These are phyloP conservation scores for Takashimella koratensis DNA, from an alignment of 1,284 basidiomycete species.

Conservation along the genomic window DNA sequence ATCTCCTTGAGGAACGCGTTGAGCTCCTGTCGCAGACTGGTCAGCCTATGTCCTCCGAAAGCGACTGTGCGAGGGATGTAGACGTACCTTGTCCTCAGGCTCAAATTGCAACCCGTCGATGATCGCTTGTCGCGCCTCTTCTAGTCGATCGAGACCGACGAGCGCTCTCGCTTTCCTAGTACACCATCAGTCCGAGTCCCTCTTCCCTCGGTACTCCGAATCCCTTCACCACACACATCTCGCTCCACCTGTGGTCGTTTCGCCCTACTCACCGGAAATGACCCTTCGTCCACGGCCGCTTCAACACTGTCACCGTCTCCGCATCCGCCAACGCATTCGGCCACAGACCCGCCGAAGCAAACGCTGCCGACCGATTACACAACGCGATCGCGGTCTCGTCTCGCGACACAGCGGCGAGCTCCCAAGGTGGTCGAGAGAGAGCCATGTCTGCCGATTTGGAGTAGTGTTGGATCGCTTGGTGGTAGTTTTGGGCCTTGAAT, in stretches of 20 bases:
- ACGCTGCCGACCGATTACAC: conserved; percentile 87
- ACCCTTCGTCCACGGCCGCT: conserved; percentile 88
- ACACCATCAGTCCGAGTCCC: background rate
- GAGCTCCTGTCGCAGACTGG: conserved; percentile 27
- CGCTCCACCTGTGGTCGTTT: no score
- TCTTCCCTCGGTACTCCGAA: no score
- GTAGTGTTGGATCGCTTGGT: conserved; percentile 77
- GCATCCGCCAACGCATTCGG: conserved; percentile 84
- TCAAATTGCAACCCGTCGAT: conserved; percentile 84
- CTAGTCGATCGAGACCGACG: conserved; percentile 63
- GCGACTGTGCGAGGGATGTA: background rate
- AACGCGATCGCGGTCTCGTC: conserved; percentile 86
- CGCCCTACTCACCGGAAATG: conserved; percentile 90
- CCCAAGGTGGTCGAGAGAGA: conserved; percentile 83
- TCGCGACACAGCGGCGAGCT: conserved; percentile 70
- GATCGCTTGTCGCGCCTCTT: conserved; percentile 79
- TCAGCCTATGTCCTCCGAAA: conserved; percentile 2
- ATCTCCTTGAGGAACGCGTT: conserved; percentile 41
- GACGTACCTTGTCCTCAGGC: conserved; percentile 68
- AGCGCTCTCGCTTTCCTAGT: conserved; percentile 57
- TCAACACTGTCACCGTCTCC: conserved; percentile 79
- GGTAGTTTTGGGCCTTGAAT: conserved; percentile 71
- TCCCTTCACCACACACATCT: no score
- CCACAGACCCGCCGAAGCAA: conserved; percentile 66
- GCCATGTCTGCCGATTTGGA: conserved; percentile 79